Evolutionary conservation across 345 rosid species (phyloP).

Genomic region (Laguncularia racemosa): DNA sequence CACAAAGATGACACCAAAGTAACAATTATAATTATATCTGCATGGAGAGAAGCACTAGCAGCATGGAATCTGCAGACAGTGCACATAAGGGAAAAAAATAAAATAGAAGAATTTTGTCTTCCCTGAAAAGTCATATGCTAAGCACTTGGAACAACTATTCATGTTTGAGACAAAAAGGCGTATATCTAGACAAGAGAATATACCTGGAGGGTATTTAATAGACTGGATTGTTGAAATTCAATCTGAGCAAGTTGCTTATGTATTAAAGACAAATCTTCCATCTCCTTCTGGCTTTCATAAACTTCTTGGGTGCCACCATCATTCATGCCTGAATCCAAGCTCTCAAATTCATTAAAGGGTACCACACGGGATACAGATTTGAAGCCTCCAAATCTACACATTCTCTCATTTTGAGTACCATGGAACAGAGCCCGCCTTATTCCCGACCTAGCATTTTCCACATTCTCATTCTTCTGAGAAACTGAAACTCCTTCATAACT

Average conservation of each 20-base stretch:
- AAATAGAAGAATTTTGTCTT: not conserved
- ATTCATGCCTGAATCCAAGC: constrained; percentile 14
- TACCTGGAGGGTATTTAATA: constrained; percentile 82
- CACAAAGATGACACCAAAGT: too few relatives aligned
- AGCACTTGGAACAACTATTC: too few relatives aligned
- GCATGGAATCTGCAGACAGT: too few relatives aligned
- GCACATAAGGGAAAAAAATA: not conserved
- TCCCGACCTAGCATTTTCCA: constrained; percentile 26
- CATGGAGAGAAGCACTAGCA: too few relatives aligned
- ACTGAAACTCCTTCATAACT: constrained; percentile 15
- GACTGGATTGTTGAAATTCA: constrained; percentile 78
- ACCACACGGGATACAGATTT: constrained; percentile 53
- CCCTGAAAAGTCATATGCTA: not conserved
- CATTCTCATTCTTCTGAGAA: constrained; percentile 18
- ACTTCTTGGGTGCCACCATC: constrained; percentile 23
- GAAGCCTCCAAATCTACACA: constrained; percentile 30
- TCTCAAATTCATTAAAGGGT: constrained; percentile 47
- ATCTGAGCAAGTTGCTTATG: constrained; percentile 73
- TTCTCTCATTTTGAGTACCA: constrained; percentile 23
- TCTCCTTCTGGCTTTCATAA: constrained; percentile 42
- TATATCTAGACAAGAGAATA: constrained; percentile 6
- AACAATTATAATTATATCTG: too few relatives aligned
- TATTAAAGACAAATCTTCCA: constrained; percentile 55
- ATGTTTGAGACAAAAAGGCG: not conserved
- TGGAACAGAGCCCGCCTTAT: constrained; percentile 36